Evolutionary conservation across 495 filamentous ascomycete species (phyloP), one percentile per base, ranked within the genome.

Genomic region (Tricharina praecox): DNA sequence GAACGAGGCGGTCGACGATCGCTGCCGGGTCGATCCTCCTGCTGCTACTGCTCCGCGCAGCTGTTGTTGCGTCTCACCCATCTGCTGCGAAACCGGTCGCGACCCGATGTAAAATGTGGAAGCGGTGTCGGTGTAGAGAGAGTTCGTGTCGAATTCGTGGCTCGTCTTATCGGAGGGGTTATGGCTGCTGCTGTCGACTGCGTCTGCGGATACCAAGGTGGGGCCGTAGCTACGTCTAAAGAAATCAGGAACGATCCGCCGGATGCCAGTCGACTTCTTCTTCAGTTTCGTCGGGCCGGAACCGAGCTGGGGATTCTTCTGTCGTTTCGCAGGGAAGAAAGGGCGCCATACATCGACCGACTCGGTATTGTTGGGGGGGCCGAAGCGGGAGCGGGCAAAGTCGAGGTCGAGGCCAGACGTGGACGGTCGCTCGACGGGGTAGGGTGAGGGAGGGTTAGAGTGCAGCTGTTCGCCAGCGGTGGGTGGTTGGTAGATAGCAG

Each of bases 211-310:
- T 37, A 61, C 56, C 25, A 61, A 50, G 24, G 58, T 61, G 16
- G 58, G 58, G 30, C 52, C 45, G 48, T 25, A 44, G 45, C 26
- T 46, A 35, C 50, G 39, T 46, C 51, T 32, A 19, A 42, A 51
- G 45, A 55, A 50, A 43, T 54, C 51, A 42, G 58, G 58, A 49
- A 62, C 58, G 49, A 61, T 61, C 50, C 58, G 50, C 50, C 57
- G 48, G 23, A 61, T 55, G 32, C 53, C 54, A 20, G 50, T 45
- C 19, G 49, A 45, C 47, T 56, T 56, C 48, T 58, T 59, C 25
- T 50, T 47, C 30, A 58, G 48, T 49, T 58, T 59, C 24, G 53
- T 42, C 19, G 30, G 30, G 3, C 53, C 54, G 37, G 55, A 50
- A 23, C 49, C 45, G 36, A 50, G 36, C 24, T 57, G 45, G 40